Evolutionary conservation across 129 eudicot genomes (phyloP).

Genomic region (Flaveria trinervia): DNA sequence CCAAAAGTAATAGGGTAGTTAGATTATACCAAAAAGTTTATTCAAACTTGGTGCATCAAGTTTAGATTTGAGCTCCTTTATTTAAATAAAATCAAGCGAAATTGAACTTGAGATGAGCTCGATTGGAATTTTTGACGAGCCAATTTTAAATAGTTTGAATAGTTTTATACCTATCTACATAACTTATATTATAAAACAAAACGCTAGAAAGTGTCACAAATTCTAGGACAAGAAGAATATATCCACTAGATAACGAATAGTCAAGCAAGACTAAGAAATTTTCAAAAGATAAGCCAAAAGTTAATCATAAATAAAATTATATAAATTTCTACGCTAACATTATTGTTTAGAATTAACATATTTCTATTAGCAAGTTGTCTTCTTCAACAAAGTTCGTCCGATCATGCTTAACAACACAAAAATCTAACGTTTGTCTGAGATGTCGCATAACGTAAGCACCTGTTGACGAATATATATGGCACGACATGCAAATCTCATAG

Average conservation of each 20-base stretch:
- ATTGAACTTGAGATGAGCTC: no score
- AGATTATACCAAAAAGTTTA: no score
- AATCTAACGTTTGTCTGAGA: not conserved
- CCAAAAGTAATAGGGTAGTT: no score
- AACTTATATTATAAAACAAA: not conserved
- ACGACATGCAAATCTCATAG: not conserved
- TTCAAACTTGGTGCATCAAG: no score
- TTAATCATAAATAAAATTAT: slow-evolving; percentile 4
- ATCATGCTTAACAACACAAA: not conserved
- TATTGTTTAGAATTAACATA: slow-evolving; percentile 14
- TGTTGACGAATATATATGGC: slow-evolving; percentile 22
- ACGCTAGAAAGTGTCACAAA: not conserved
- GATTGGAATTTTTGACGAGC: no score
- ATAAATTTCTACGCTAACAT: slow-evolving; percentile 10
- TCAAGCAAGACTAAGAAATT: slow-evolving; percentile 9
- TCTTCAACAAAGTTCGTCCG: not conserved
- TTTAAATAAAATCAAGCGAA: no score
- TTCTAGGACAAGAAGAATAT: slow-evolving; percentile 17
- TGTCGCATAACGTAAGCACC: not conserved
- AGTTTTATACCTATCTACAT: not conserved
- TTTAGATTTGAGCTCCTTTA: no score
- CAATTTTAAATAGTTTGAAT: not conserved
- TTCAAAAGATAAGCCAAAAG: not conserved
- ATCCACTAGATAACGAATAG: slow-evolving; percentile 13
- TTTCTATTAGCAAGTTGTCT: not conserved